Evolutionary conservation across 1,284 basidiomycete genomes (phyloP), one percentile per base, ranked within the genome.

Genomic region (Leccinum pachyderme): DNA sequence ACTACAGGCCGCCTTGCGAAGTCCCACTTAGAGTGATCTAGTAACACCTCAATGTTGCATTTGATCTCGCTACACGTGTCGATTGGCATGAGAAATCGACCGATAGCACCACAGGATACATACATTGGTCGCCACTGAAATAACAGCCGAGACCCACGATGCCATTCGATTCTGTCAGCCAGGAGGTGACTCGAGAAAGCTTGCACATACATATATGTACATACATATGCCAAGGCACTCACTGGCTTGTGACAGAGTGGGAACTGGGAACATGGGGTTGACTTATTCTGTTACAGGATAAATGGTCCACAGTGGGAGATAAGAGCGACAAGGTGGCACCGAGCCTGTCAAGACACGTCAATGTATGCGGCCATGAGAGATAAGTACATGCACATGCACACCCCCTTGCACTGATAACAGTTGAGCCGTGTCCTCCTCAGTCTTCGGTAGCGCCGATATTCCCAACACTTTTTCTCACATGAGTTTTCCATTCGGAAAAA

Each of bases 111-210:
- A 37, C 35, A n/a, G n/a, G 2, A 37, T 5, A 5, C 5, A 37
- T 5, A 5, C 35, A 11, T 18, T 37, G n/a, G 35, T n/a, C 35
- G 35, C 15, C 35, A 37, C n/a, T 37, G 35, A 41, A 28, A n/a
- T 52, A 29, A 37, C 48, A 28, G 29, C 15, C 24, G 58, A n/a
- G 31, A 8, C n/a, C 57, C 45, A 18, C 25, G 29, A 32, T 39
- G 18, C 28, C 25, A n/a, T 37, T n/a, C 35, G 9, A 37, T 15
- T 35, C 33, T 31, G 47, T 35, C 35, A 39, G 46, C 33, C 27
- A 27, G 1, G n/a, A 13, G n/a, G 39, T 9, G 12, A 4, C 15
- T 5, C 15, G 7, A 28, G 4, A 22, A 18, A 11, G 31, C 13
- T 6, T 24, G 13, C 43, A 15, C 43, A 13, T 15, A 25, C 24